Conservation (phyloP, 371 early-diverging fungal species). For the Quaeritorhiza haematococci region DNA sequence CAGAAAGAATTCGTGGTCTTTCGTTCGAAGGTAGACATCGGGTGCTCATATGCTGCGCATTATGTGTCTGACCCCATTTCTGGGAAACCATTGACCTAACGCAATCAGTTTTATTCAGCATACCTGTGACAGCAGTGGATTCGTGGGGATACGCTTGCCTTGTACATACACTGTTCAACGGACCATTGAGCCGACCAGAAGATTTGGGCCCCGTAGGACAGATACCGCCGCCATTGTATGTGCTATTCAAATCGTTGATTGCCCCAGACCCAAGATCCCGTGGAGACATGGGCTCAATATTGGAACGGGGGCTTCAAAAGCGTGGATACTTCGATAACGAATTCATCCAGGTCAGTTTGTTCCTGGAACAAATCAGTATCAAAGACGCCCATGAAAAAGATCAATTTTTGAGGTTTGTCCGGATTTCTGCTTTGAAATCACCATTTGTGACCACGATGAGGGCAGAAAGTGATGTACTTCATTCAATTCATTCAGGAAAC, state of each 20-base stretch:
- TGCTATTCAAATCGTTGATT: slow-evolving; percentile 16
- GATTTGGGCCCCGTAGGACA: slow-evolving; percentile 51
- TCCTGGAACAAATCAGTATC: slow-evolving; percentile 81
- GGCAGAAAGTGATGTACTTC: not conserved
- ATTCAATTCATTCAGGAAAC: slow-evolving; percentile 28
- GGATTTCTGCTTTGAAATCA: not conserved
- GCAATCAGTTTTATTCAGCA: too few relatives aligned
- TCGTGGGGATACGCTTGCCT: slow-evolving; percentile 77
- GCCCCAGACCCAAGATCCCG: slow-evolving; percentile 52
- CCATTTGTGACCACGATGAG: not conserved
- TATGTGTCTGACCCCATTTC: slow-evolving; percentile 20
- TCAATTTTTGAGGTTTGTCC: slow-evolving; percentile 60
- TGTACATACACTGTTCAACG: slow-evolving; percentile 76
- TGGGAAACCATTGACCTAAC: too few relatives aligned
- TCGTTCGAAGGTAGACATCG: slow-evolving; percentile 56
- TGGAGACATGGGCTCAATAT: slow-evolving; percentile 60
- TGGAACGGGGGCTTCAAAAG: slow-evolving; percentile 57
- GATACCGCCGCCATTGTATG: slow-evolving; percentile 52
- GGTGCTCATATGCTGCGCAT: too few relatives aligned
- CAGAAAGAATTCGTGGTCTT: slow-evolving; percentile 59
- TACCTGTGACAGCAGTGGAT: too few relatives aligned
- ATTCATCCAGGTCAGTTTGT: slow-evolving; percentile 70
- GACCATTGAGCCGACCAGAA: slow-evolving; percentile 54
- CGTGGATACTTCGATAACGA: slow-evolving; percentile 72
- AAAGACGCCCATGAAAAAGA: slow-evolving; percentile 80